Evolutionary conservation across 2,329 filamentous ascomycete species (phyloP).

Genomic region (Colletotrichum camelliae): DNA sequence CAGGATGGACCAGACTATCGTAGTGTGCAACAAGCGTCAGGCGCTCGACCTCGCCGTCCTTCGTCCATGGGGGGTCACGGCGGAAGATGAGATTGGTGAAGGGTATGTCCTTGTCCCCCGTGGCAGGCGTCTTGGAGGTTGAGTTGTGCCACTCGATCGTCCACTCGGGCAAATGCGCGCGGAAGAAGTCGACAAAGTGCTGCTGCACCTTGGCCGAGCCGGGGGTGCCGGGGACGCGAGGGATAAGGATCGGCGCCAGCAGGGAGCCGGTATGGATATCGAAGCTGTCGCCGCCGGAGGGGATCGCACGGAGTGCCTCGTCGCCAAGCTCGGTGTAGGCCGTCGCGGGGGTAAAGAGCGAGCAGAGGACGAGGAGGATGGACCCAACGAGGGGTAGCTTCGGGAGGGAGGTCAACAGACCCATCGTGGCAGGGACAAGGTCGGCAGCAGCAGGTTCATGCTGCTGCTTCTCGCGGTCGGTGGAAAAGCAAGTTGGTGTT

Average conservation of each 20-base stretch:
- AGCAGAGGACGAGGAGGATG: constrained; percentile 23
- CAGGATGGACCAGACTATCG: constrained; percentile 80
- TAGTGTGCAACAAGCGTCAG: constrained; percentile 94
- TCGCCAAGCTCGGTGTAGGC: constrained; percentile 70
- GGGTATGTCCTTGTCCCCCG: constrained; percentile 72
- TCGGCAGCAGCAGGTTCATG: constrained; percentile 16
- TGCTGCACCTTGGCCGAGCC: constrained; percentile 75
- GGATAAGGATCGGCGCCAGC: constrained; percentile 84
- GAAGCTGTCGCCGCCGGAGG: constrained; percentile 76
- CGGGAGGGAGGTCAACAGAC: constrained; percentile 12
- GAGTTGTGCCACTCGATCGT: constrained; percentile 85
- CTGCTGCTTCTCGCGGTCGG: not conserved
- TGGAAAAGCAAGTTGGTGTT: not conserved
- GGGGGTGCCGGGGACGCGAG: constrained; percentile 86
- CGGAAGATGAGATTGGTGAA: constrained; percentile 88
- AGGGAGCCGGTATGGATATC: constrained; percentile 78
- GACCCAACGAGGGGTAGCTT: constrained; percentile 20
- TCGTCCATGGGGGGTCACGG: constrained; percentile 85
- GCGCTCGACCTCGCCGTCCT: constrained; percentile 75
- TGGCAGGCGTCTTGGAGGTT: constrained; percentile 81
- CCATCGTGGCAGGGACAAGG: constrained; percentile 15
- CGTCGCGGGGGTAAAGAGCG: constrained; percentile 30
- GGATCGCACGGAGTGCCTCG: constrained; percentile 73
- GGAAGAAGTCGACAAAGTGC: constrained; percentile 88
- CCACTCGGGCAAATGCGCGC: constrained; percentile 77